Percentiles rank a stretch among this genome's conserved stretches.
Evolutionary conservation across 2,329 filamentous ascomycete species (phyloP).

Genomic region (Neonectria coccinea): DNA sequence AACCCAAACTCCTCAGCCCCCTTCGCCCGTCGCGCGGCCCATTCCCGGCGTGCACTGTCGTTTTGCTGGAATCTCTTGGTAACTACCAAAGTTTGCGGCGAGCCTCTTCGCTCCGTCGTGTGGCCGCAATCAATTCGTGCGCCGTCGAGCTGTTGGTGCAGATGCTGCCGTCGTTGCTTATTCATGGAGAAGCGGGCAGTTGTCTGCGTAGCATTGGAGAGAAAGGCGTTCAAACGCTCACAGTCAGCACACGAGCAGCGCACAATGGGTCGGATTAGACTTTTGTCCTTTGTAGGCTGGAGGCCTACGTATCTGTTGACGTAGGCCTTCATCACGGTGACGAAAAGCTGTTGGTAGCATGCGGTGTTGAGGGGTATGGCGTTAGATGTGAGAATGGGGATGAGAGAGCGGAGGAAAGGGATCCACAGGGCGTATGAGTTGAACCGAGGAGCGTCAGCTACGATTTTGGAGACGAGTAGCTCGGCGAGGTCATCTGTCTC

Average conservation of each 20-base stretch:
- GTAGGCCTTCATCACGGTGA: slow-evolving; percentile 38
- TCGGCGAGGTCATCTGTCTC: slow-evolving; percentile 31
- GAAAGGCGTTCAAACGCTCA: slow-evolving; percentile 42
- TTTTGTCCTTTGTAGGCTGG: slow-evolving; percentile 23
- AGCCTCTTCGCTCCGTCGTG: slow-evolving; percentile 25
- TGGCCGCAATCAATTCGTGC: slow-evolving; percentile 37
- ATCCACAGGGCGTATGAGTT: slow-evolving; percentile 44
- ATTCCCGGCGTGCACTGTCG: background rate
- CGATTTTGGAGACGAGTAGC: slow-evolving; percentile 37
- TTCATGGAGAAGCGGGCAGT: slow-evolving; percentile 29
- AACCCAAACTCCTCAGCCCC: background rate
- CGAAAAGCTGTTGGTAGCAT: slow-evolving; percentile 43
- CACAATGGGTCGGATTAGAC: slow-evolving; percentile 19
- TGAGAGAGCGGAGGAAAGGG: slow-evolving; percentile 44
- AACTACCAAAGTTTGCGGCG: slow-evolving; percentile 39
- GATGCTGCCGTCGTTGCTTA: slow-evolving; percentile 36
- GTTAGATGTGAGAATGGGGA: slow-evolving; percentile 25
- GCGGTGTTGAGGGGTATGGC: slow-evolving; percentile 23
- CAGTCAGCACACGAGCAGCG: slow-evolving; percentile 45
- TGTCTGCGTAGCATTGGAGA: slow-evolving; percentile 24
- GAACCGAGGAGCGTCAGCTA: slow-evolving; percentile 30
- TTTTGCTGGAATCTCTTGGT: slow-evolving; percentile 35
- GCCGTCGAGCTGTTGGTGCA: slow-evolving; percentile 34
- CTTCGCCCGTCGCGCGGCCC: slow-evolving; percentile 1
- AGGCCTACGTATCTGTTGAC: slow-evolving; percentile 38